Evolutionary conservation across 129 eudicot genomes (phyloP), one percentile per base, ranked within the genome.

Genomic region (Escallonia herrerae): DNA sequence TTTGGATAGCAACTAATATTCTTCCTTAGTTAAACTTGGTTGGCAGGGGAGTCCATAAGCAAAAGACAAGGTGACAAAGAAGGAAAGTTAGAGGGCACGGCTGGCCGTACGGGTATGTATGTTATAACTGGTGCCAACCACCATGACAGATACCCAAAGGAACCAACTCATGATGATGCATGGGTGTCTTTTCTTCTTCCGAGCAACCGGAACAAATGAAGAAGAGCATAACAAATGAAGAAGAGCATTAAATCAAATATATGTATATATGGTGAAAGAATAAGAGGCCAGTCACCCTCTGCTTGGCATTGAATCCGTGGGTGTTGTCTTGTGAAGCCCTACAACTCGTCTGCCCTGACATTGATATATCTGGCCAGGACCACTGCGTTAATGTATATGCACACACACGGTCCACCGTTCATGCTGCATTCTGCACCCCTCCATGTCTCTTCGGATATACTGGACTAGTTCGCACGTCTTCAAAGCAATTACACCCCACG

Each of bases 281-380:
- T 5, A 45, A 45, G 49, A 2, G 6, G 49, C 7, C 49, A 45
- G 7, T 22, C 33, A 22, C 33, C 33, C 33, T 8, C 7, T 45
- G 49, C 9, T 41, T 7, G n/a, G 76, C 63, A 58, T 48, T 58
- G 69, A 70, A 76, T 70, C 73, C 73, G 76, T 70, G 73, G 65
- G 72, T 33, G 56, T 73, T 58, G 14, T 58, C 42, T 45, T 37
- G 33, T 37, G 48, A 22, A 43, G 56, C 40, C n/a, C 33, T 49
- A 22, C 33, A 13, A 22, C 0, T 33, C 49, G 3, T n/a, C 40
- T 38, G 40, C 33, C 33, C 33, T 22, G 33, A 22, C 33, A 22
- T 13, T 13, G 15, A 65, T 14, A 37, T 64, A 49, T 47, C 55
- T 49, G 46, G 49, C 41, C 6, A 38, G 68, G 68, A 64, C 68